Base-by-base conservation (phyloP, 176 grass and related monocot genomes). In the Neostapfia colusana region DNA sequence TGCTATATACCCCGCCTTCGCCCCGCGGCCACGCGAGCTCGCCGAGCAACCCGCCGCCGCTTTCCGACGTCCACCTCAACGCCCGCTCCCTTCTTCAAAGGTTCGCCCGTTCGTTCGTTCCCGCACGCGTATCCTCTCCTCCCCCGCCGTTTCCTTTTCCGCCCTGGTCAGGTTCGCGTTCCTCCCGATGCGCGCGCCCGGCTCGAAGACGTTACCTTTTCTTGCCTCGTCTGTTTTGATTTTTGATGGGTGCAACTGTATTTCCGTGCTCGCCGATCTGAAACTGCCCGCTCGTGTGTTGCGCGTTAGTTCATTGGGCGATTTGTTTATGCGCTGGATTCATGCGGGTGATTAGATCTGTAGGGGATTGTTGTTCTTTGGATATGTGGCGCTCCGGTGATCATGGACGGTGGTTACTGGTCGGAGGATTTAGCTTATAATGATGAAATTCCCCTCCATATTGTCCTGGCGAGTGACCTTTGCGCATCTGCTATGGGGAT, bases 1-100 rank as follows among this genome's bases (percentile, higher is more conserved):
- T 41, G 63, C 38, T 71, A 88, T 88, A 88, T 60, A 58, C 2
- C 6, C 43, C 40, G n/a, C 53, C n/a, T 5, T 48, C 86, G 70
- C 56, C 81, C 76, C 45, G 46, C 56, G 10, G 59, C 39, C 65
- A 69, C 81, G 56, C 67, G 81, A 73, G 60, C 61, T 82, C 85
- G 88, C 75, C 86, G 81, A 87, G 45, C 89, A 85, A 85, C 68
- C 50, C 83, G 83, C 69, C 79, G 86, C 86, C 78, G 85, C 42
- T 44, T 70, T 37, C 73, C 46, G 82, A 75, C 62, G 70, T 50
- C 36, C 67, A 65, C 24, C 15, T 82, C 84, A 25, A 20, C 78
- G 75, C 70, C 63, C 39, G 34, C 34, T 36, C 10, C 26, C 56
- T 44, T 75, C 80, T 13, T 23, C 72, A 13, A 78, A 89, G 73